Percentiles rank a stretch among this genome's conserved stretches.
These are phyloP conservation scores for Podila horticola DNA, from an alignment of 192 early-diverging fungal genomes.

Conservation along the genomic window DNA sequence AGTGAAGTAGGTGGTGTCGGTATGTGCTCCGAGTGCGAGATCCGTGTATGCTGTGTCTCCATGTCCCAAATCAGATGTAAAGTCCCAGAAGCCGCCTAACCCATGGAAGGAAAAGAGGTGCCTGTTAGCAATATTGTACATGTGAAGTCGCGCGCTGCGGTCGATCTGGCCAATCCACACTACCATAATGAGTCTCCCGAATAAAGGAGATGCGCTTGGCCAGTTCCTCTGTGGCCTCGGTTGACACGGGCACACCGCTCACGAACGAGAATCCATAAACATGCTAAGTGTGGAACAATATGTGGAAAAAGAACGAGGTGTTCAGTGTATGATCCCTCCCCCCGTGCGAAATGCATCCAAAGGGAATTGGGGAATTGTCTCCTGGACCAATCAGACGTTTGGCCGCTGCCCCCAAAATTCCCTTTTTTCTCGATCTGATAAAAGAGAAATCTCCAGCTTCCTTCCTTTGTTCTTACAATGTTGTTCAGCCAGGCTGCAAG, in stretches of 20 bases:
- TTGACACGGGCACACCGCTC: constrained; percentile 70
- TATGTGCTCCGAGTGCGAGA: constrained; percentile 79
- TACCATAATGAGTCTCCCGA: constrained; percentile 81
- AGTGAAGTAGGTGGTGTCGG: constrained; percentile 89
- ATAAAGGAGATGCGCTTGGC: constrained; percentile 76
- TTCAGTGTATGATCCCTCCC: background rate
- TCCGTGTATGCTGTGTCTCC: constrained; percentile 88
- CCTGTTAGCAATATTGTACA: too few relatives aligned
- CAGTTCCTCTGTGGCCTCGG: constrained; percentile 71
- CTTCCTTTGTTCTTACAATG: constrained; percentile 55
- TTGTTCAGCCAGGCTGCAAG: constrained; percentile 74
- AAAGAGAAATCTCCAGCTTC: too few relatives aligned
- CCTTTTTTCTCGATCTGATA: background rate
- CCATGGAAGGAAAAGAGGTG: too few relatives aligned
- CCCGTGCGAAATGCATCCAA: background rate
- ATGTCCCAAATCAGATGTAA: constrained; percentile 78
- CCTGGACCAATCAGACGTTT: background rate
- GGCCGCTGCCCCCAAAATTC: constrained; percentile 6
- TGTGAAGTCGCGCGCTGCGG: too few relatives aligned
- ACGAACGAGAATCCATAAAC: constrained; percentile 81
- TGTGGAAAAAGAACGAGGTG: background rate
- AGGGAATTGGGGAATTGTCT: background rate
- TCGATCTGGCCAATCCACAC: background rate
- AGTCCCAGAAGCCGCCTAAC: constrained; percentile 76
- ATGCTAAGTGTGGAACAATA: constrained; percentile 45